Base-by-base conservation (phyloP, 768 basidiomycete species). In the Pleurotus cornucopiae region DNA sequence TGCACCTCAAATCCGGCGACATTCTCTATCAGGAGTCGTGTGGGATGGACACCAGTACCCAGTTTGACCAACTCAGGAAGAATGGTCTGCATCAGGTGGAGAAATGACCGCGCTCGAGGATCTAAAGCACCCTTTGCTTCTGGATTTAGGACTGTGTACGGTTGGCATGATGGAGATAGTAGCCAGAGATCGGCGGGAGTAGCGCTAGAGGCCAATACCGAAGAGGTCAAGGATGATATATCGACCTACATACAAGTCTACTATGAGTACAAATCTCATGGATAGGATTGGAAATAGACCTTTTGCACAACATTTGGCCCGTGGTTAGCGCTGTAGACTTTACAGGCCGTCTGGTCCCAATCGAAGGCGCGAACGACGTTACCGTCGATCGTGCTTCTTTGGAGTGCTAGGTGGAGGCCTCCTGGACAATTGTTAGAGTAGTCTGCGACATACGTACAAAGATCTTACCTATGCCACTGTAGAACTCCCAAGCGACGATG, bases 1-100 rank as follows among this genome's bases (percentile, higher is more conserved):
- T 67, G 63, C 66, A 89, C 90, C 83, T 90, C 88, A 61, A 92
- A 92, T 6, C 89, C 89, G 7, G 84, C 88, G 3, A 93, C 91
- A 61, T 92, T 92, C 65, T 92, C 91, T 6, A 93, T 73, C 9
- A 92, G 75, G 7, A 92, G 64, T 57, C 77, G 79, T 2, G 68
- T 70, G 4, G 91, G 91, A 55, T 83, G 80, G 3, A 67, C 68
- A 37, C 72, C 62, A 6, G 62, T 64, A 3, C 60, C 56, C 51
- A 53, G 39, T 21, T 38, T 38, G 6, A 72, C 79, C 49, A 92
- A 66, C 23, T 80, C 76, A 0, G 89, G 88, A 0, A 92, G 73
- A 20, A 92, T 75, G 21, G 67, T 65, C 57, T 81, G 75, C 41
- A 91, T 73, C 39, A 93, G 77, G 66, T 88, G 83, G 18, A 91